Base-by-base conservation (phyloP, 2,329 filamentous ascomycete species). In the Fusarium torreyae region DNA sequence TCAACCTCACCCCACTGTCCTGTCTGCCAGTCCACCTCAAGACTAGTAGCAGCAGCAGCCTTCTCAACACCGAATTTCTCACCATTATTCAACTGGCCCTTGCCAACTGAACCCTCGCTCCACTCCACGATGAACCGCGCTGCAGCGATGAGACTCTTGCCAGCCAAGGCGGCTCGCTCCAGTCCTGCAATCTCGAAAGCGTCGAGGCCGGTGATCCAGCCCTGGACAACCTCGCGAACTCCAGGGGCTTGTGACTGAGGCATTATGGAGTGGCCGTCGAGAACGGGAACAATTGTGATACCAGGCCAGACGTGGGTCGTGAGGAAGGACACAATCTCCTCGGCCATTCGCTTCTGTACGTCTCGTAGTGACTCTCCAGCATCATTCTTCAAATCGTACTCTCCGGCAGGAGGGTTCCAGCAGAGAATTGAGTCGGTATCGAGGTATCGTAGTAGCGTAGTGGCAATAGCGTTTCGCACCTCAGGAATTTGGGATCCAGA, bases 1-100 rank as follows among this genome's bases (percentile, higher is more conserved):
- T 99, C 96, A 1, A 99, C 96, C 84, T 97, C 94, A 10, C 96
- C 96, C 95, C 96, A 98, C 80, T 92, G 90, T 28, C 87, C 84
- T 1, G 91, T 97, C 86, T 99, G 96, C 91, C 94, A 98, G 68
- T 89, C 86, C 17, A 97, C 93, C 83, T 99, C 96, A 42, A 97
- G 79, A 74, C 88, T 97, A 7, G 91, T 90, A 15, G 92, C 91
- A 74, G 87, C 85, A 0, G 93, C 90, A 1, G 94, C 95, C 77
- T 97, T 90, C 74, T 97, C 92, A 14, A 97, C 90, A 1, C 93
- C 92, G 77, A 97, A 98, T 57, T 65, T 73, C 50, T 74, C 74
- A 34, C 76, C 80, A 8, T 31, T 63, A 28, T 68, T 69, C 10
- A 73, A 52, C 7, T 78, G 81, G 65, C 81, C 87, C 39, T 83